A percentile compares a stretch with the other conserved stretches of the same genome.
Conservation (phyloP, 23 red algal genomes). For the Gracilaria caudata region DNA sequence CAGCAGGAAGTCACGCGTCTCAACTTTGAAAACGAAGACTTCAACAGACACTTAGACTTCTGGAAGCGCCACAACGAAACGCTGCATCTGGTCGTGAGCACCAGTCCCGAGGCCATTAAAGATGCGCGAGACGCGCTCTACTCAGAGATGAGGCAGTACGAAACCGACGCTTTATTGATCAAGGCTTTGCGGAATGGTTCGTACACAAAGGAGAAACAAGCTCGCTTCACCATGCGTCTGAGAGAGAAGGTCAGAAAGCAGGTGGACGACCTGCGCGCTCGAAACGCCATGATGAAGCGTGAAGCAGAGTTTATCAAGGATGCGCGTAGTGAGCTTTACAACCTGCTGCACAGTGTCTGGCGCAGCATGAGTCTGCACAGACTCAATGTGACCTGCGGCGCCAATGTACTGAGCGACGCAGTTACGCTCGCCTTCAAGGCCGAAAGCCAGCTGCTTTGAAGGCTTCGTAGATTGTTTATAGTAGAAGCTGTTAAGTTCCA, state of each 20-base stretch:
- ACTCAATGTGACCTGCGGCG: constrained; percentile 7
- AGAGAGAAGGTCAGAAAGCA: not conserved
- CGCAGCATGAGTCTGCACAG: not conserved
- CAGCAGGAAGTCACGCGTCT: constrained; percentile 16
- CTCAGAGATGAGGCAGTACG: constrained; percentile 3
- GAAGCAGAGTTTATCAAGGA: constrained; percentile 17
- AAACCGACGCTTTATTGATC: constrained; percentile 38
- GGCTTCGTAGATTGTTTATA: too few species aligned
- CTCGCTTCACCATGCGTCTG: constrained; percentile 13
- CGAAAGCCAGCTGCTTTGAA: not conserved
- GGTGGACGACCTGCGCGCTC: not conserved
- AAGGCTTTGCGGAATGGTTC: constrained; percentile 1
- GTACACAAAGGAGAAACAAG: constrained; percentile 24
- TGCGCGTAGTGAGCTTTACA: constrained; percentile 31
- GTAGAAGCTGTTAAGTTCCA: too few species aligned
- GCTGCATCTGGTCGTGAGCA: constrained; percentile 3
- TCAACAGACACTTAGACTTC: constrained; percentile 7
- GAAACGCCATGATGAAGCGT: constrained; percentile 10
- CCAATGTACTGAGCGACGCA: not conserved
- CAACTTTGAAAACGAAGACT: constrained; percentile 18
- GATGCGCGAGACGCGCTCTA: constrained; percentile 38
- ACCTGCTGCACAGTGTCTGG: constrained; percentile 7
- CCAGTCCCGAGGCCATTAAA: constrained; percentile 23
- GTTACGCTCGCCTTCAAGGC: constrained; percentile 12
- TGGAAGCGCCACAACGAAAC: constrained; percentile 17